phyloP scores from a whole-genome alignment of 345 rosid species.

The Acer negundo region DNA sequence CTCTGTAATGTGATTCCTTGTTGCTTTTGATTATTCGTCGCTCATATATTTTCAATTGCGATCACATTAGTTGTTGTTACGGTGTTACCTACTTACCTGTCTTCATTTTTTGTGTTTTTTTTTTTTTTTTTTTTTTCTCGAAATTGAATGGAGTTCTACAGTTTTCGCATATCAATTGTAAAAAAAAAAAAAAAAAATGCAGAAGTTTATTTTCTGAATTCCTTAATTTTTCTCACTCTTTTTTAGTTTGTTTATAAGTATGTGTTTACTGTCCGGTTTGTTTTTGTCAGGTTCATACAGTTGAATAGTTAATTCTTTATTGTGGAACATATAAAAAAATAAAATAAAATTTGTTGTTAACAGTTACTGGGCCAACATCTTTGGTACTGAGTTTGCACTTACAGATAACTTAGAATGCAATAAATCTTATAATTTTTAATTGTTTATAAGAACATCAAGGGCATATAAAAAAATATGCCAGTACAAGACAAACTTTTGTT shows the following conservation, averaged over 20 bases:
- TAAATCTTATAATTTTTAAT: not conserved
- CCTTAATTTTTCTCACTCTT: not conserved
- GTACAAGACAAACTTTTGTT: no score
- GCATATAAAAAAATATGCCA: no score
- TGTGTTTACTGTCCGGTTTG: not conserved
- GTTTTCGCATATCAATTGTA: not conserved
- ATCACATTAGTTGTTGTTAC: not conserved
- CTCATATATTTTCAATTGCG: not conserved
- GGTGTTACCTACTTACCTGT: not conserved
- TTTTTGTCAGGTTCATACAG: not conserved
- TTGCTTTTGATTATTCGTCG: constrained; percentile 12
- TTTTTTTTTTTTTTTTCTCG: not conserved
- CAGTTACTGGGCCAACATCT: not conserved
- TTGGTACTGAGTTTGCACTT: not conserved
- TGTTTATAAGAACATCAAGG: no score
- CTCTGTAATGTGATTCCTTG: constrained; percentile 10
- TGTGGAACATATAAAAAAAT: not conserved
- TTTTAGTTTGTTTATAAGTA: not conserved
- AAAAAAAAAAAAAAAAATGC: not conserved
- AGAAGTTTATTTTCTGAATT: not conserved
- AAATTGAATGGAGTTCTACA: constrained; percentile 20
- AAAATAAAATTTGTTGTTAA: no score
- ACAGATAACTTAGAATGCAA: not conserved
- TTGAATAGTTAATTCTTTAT: not conserved
- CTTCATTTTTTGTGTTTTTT: not conserved